Percentiles rank a stretch among this genome's conserved stretches.
Evolutionary conservation across 2,329 filamentous ascomycete genomes (phyloP).

Genomic region (Clonostachys sp.): DNA sequence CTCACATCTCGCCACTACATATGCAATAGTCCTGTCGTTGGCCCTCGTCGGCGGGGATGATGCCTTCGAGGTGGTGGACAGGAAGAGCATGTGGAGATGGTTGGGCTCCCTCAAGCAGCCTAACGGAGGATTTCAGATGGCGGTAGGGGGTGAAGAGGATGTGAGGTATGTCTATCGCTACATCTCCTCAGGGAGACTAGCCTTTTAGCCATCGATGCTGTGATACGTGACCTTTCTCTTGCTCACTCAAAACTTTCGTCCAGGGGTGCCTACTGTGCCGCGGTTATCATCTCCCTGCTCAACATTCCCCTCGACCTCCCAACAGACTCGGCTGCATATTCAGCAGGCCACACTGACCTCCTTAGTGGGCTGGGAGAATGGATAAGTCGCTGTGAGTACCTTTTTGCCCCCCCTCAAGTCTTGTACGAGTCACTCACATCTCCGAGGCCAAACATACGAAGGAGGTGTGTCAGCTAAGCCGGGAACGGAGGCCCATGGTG

Average conservation of each 20-base stretch:
- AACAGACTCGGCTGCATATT: slow-evolving; percentile 62
- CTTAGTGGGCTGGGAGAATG: slow-evolving; percentile 73
- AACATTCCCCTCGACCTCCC: slow-evolving; percentile 79
- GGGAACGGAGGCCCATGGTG: slow-evolving; percentile 88
- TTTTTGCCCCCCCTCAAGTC: slow-evolving; percentile 9
- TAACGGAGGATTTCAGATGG: slow-evolving; percentile 87
- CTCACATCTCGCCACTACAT: slow-evolving; percentile 85
- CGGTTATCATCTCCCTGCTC: slow-evolving; percentile 78
- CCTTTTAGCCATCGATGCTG: background rate
- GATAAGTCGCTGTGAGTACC: slow-evolving; percentile 68
- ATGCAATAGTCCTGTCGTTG: slow-evolving; percentile 77
- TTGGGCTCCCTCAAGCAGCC: slow-evolving; percentile 80
- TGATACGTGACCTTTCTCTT: background rate
- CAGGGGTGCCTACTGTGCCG: slow-evolving; percentile 87
- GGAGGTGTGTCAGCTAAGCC: slow-evolving; percentile 87
- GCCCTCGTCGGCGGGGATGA: slow-evolving; percentile 73
- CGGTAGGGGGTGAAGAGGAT: slow-evolving; percentile 83
- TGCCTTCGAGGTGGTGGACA: slow-evolving; percentile 71
- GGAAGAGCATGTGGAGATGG: slow-evolving; percentile 86
- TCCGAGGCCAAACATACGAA: slow-evolving; percentile 82
- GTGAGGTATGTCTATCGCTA: slow-evolving; percentile 58
- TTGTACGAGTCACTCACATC: background rate
- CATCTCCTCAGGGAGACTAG: background rate
- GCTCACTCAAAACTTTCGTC: background rate
- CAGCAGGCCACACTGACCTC: slow-evolving; percentile 58